Evolutionary conservation across 306 rosid species (phyloP).

Genomic region (Chamaecrista fasciculata): DNA sequence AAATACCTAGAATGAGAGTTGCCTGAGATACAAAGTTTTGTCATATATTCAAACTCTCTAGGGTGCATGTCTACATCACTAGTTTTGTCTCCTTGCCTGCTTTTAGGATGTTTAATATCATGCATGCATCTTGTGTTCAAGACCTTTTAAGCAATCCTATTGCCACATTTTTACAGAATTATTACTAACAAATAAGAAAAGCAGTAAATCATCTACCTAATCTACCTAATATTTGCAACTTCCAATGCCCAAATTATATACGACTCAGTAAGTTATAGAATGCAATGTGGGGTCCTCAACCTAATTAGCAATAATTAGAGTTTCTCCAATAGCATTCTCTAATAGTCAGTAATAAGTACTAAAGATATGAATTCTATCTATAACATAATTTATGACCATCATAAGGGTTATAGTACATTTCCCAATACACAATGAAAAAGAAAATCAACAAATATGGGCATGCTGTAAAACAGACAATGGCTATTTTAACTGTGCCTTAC

Average conservation of each 20-base stretch:
- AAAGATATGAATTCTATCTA: neutral
- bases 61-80: constrained; percentile 2
- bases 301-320: neutral
- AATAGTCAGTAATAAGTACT: neutral
- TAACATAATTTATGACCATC: neutral
- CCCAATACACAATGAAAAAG: constrained; percentile 1
- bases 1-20: constrained; percentile 5
- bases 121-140: neutral
- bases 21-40: neutral
- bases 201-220: neutral
- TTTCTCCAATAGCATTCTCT: neutral
- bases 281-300: neutral
- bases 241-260: constrained; percentile 1
- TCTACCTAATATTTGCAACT: neutral
- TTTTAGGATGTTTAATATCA: constrained; percentile 4
- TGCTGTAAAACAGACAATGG: neutral
- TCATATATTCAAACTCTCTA: neutral
- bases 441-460: neutral
- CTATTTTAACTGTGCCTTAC: neutral
- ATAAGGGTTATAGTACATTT: neutral
- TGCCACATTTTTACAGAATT: neutral
- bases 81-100: neutral
- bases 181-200: neutral
- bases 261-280: neutral
- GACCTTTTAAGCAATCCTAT: neutral